phyloP scores from a whole-genome alignment of 2,329 filamentous ascomycete genomes.

The Ciborinia camelliae region DNA sequence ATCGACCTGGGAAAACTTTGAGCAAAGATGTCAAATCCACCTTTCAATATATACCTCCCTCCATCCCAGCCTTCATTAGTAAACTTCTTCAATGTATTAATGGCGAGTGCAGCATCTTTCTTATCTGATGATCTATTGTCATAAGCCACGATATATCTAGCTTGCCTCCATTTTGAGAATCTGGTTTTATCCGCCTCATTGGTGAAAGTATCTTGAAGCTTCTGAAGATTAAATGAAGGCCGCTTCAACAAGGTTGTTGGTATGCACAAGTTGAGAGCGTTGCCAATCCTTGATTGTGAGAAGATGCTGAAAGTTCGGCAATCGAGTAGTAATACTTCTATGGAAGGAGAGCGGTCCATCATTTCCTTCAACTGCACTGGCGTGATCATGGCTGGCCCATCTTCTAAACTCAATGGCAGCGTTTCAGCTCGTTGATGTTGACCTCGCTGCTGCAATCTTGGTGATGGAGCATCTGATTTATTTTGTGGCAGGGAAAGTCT shows the following conservation, averaged over 20 bases:
- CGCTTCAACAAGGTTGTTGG: conserved; percentile 91
- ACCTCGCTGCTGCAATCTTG: conserved; percentile 29
- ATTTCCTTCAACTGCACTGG: conserved; percentile 54
- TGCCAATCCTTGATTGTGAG: conserved; percentile 66
- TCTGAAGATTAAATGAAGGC: conserved; percentile 83
- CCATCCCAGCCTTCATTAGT: conserved; percentile 77
- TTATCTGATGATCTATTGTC: conserved; percentile 72
- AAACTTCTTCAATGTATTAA: conserved; percentile 94
- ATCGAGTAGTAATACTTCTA: conserved; percentile 66
- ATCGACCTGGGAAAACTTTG: conserved; percentile 62
- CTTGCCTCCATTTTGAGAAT: conserved; percentile 73
- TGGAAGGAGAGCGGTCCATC: conserved; percentile 43
- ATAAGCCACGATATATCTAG: conserved; percentile 80
- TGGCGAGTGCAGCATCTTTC: conserved; percentile 74
- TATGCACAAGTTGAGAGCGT: conserved; percentile 90
- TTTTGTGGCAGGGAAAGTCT: conserved; percentile 53
- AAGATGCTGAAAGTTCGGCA: conserved; percentile 84
- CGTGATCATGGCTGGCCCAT: conserved; percentile 51
- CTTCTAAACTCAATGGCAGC: conserved; percentile 49
- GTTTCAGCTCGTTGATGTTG: conserved; percentile 47
- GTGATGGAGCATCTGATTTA: conserved; percentile 43
- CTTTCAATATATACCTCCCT: conserved; percentile 69
- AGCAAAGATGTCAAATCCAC: conserved; percentile 76
- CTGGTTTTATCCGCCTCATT: conserved; percentile 63
- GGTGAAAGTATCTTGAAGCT: conserved; percentile 83